Conservation (phyloP, 2,329 filamentous ascomycete genomes). For the Mycosphaerelloides madeirae region DNA sequence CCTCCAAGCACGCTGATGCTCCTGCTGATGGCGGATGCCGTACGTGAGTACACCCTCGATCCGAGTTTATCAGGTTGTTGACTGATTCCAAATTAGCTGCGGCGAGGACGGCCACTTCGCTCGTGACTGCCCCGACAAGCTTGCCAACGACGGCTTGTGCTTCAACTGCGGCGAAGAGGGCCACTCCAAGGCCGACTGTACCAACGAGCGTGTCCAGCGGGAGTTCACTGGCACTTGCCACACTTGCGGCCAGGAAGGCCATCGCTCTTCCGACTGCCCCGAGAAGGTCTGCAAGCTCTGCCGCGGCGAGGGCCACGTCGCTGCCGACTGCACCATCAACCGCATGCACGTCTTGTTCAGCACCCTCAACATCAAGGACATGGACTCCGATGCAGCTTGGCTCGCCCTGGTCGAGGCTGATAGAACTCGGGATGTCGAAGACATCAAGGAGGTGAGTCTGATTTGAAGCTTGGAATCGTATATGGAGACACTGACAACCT, state of each 20-base stretch:
- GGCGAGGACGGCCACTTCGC: constrained; percentile 42
- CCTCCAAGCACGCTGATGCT: constrained; percentile 28
- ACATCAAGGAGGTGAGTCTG: constrained; percentile 53
- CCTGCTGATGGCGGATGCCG: constrained; percentile 35
- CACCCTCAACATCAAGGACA: constrained; percentile 32
- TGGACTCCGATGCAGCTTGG: constrained; percentile 55
- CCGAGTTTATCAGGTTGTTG: background rate
- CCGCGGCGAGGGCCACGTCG: constrained; percentile 52
- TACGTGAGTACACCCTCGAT: constrained; percentile 33
- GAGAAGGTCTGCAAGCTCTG: constrained; percentile 60
- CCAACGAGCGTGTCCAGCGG: constrained; percentile 51
- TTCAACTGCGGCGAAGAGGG: constrained; percentile 50
- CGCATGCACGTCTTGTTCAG: constrained; percentile 55
- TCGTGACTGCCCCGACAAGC: constrained; percentile 46
- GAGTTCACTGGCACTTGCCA: constrained; percentile 56
- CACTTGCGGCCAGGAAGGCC: constrained; percentile 51
- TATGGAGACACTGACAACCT: constrained; percentile 5
- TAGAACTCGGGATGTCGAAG: constrained; percentile 54
- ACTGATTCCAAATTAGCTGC: constrained; percentile 38
- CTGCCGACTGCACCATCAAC: constrained; percentile 54
- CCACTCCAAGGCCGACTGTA: constrained; percentile 60
- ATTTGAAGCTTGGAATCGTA: background rate
- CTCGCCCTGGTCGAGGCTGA: constrained; percentile 50
- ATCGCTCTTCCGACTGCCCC: constrained; percentile 60
- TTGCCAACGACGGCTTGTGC: constrained; percentile 44